Evolutionary conservation across 768 basidiomycete genomes (phyloP), one percentile per base, ranked within the genome.

Genomic region (Lactifluus echinatus): DNA sequence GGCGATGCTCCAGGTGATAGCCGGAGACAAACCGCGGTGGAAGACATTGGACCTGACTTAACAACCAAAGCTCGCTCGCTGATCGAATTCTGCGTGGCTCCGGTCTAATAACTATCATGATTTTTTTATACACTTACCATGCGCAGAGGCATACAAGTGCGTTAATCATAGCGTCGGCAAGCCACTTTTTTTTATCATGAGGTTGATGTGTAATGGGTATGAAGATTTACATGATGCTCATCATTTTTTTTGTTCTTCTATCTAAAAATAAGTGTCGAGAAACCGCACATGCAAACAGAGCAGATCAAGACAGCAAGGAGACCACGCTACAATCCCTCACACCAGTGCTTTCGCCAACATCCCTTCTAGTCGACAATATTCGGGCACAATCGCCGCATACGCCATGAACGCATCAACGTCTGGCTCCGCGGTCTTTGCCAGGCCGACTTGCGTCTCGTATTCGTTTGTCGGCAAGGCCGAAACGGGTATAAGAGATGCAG

Each of bases 401-500:
- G 85, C 80, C 81, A 89, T 79, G 70, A 90, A 90, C 54, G 89
- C 84, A 69, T 93, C 90, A 52, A 82, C 72, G 67, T 93, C 90
- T 14, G 89, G 81, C 57, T 90, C 88, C 0, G 90, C 89, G 6
- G 92, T 84, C 70, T 89, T 90, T 31, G 81, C 84, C 46, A 91
- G 70, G 15, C 90, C 90, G 33, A 85, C 74, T 70, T 87, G 86
- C 31, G 80, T 75, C 71, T 91, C 89, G 15, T 76, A 74, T 59
- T 90, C 88, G 2, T 76, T 74, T 1, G 89, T 90, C 14, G 82
- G 79, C 53, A 92, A 73, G 26, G 88, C 82, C 12, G 80, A 78
- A 8, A 89, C 83, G 1, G 88, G 86, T 8, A 82, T 82, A 31
- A 89, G 73, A 4, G 85, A 75, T 19, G 79, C 77, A 0, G 69